Evolutionary conservation across 2,329 filamentous ascomycete genomes (phyloP).

Genomic region (Botrytis porri): DNA sequence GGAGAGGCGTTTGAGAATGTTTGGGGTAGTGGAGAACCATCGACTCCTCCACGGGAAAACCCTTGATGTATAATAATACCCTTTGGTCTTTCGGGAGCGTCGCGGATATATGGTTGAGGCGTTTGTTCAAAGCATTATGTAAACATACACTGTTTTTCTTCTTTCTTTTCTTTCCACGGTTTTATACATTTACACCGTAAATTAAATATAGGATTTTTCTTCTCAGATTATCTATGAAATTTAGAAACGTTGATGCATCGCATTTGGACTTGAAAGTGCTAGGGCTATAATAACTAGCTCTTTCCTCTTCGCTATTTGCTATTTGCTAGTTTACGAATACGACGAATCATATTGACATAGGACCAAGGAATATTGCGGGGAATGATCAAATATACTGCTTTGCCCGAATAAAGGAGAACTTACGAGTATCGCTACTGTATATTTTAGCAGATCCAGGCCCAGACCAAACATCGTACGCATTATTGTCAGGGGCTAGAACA

Average conservation of each 20-base stretch:
- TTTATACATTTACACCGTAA: not conserved
- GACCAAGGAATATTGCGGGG: not conserved
- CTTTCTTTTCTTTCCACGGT: not conserved
- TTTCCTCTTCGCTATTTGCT: not conserved
- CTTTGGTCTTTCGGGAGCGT: not conserved
- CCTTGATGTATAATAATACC: conserved; percentile 31
- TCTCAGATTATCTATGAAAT: not conserved
- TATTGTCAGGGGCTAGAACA: not conserved
- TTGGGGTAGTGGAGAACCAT: conserved; percentile 35
- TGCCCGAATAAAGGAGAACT: not conserved
- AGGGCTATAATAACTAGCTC: not conserved
- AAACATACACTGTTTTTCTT: not conserved
- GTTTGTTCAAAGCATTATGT: not conserved
- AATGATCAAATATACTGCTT: not conserved
- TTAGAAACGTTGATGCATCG: not conserved
- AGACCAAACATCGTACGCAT: not conserved
- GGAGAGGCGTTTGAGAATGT: conserved; percentile 40
- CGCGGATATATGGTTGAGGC: not conserved
- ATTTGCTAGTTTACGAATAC: not conserved
- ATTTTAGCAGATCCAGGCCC: not conserved
- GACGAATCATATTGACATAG: not conserved
- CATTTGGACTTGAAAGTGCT: not conserved
- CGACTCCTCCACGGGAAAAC: conserved; percentile 34
- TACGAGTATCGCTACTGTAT: not conserved
- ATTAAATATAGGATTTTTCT: not conserved